Base-by-base conservation (phyloP, 805 yeast genomes). In the Metschnikowia lunata region DNA sequence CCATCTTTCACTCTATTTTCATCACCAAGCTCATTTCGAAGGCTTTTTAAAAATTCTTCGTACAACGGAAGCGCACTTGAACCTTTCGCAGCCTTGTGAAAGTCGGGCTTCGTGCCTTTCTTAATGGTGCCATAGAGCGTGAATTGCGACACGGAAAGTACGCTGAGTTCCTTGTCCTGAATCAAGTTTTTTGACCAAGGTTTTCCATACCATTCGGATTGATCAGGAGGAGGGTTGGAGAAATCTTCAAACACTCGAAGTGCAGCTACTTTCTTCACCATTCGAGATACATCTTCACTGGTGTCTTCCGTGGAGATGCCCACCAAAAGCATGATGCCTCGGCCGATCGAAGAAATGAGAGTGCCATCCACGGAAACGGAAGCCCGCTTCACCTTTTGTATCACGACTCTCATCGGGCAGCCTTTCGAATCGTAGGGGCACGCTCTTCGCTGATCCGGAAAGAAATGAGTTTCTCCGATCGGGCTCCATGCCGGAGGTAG, bases 21-120 rank as follows among this genome's bases (percentile, higher is more conserved):
- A 1, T 71, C 75, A 0, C 86, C 86, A 45, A 88, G 48, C n/a
- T 76, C 77, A 1, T 53, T 57, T 47, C 71, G 63, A 46, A 87
- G 63, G 18, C 68, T 58, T 2, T 43, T 39, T 43, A 86, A 61
- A 47, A 88, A 83, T 37, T 61, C 57, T 8, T 80, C 72, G 69
- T 82, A 83, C 40, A 79, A 60, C 33, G 59, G 71, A 7, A 60
- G 53, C 4, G 85, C 85, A 7, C 59, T 58, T 42, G 64, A 73
- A 14, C 97, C 96, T 63, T 84, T 87, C 46, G 90, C 96, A 0
- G 98, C 98, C 47, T 71, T 71, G 59, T 91, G 98, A 63, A 93
- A 88, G 59, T 93, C 97, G 0, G 99, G 98, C 59, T 91, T 91
- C 1, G 96, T 76, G 10, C 97, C 98, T 61, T 93, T 93, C 52